Percentiles rank a stretch among this genome's conserved stretches.
Conservation (phyloP, 2,329 filamentous ascomycete species). For the Madurella mycetomatis region DNA sequence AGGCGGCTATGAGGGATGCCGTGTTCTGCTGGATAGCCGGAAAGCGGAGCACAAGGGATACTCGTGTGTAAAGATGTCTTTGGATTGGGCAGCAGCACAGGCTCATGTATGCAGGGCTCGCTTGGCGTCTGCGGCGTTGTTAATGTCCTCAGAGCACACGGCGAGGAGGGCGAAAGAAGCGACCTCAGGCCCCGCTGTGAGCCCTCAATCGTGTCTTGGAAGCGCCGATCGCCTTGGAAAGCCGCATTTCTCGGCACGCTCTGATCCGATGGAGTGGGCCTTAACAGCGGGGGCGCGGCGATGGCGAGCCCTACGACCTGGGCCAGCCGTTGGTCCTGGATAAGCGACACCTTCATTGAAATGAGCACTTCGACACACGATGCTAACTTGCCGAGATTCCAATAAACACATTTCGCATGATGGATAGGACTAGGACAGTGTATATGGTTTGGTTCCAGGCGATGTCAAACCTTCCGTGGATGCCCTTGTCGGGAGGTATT, state of each 20-base stretch:
- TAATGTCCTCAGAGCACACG: not conserved
- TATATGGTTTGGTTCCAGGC: not conserved
- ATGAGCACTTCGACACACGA: not conserved
- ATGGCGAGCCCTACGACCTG: not conserved
- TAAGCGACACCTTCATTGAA: not conserved
- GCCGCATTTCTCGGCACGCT: conserved; percentile 6
- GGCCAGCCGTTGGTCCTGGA: too few relatives aligned
- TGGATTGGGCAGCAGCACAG: not conserved
- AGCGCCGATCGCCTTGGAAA: not conserved
- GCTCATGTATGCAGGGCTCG: not conserved
- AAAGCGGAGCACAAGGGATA: not conserved
- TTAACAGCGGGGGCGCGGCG: not conserved
- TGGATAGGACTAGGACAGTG: too few relatives aligned
- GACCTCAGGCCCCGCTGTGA: not conserved
- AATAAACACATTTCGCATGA: not conserved
- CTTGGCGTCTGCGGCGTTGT: too few relatives aligned
- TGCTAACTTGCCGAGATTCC: not conserved
- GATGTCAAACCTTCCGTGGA: not conserved
- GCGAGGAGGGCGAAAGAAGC: not conserved
- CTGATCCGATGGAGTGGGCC: conserved; percentile 3
- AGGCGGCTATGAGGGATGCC: not conserved
- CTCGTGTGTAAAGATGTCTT: not conserved
- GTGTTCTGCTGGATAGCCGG: not conserved
- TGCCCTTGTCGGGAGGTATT: not conserved
- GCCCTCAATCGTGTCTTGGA: not conserved